These are phyloP conservation scores for Rhynchospora pubera DNA, from an alignment of 176 grass and related monocot species.

Conservation along the genomic window DNA sequence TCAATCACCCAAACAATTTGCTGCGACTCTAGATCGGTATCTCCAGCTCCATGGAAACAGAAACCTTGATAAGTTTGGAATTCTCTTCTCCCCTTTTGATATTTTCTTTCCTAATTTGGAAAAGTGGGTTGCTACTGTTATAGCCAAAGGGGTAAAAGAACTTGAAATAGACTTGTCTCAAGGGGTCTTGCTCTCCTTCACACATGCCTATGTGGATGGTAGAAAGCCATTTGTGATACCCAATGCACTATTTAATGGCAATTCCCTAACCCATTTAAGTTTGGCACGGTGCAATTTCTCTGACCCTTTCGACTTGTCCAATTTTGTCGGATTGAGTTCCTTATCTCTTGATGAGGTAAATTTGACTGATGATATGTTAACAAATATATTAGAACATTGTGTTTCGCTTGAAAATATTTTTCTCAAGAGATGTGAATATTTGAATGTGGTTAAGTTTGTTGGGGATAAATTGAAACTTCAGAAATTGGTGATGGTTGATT, in stretches of 20 bases:
- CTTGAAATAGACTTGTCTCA: constrained; percentile 20
- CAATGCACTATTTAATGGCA: constrained; percentile 9
- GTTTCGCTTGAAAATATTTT: constrained; percentile 31
- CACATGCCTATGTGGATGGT: background rate
- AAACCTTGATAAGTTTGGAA: no score
- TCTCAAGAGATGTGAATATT: constrained; percentile 23
- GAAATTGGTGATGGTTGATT: no score
- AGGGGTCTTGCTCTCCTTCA: background rate
- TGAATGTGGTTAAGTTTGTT: constrained; percentile 11
- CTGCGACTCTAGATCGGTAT: background rate
- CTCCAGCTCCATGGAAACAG: no score
- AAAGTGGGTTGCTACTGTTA: constrained; percentile 23
- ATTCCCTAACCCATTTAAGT: constrained; percentile 24
- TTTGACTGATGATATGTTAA: constrained; percentile 20
- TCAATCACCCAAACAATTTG: constrained; percentile 22
- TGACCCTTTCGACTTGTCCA: background rate
- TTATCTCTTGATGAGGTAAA: constrained; percentile 32
- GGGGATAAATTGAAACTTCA: background rate
- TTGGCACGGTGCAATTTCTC: constrained; percentile 31
- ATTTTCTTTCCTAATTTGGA: no score
- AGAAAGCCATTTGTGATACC: constrained; percentile 12
- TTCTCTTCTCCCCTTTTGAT: no score
- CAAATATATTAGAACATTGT: constrained; percentile 15
- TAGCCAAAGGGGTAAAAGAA: constrained; percentile 30
- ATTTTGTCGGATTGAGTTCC: constrained; percentile 24